Base-by-base conservation (phyloP, 1,284 basidiomycete genomes). In the Kwoniella shivajii region DNA sequence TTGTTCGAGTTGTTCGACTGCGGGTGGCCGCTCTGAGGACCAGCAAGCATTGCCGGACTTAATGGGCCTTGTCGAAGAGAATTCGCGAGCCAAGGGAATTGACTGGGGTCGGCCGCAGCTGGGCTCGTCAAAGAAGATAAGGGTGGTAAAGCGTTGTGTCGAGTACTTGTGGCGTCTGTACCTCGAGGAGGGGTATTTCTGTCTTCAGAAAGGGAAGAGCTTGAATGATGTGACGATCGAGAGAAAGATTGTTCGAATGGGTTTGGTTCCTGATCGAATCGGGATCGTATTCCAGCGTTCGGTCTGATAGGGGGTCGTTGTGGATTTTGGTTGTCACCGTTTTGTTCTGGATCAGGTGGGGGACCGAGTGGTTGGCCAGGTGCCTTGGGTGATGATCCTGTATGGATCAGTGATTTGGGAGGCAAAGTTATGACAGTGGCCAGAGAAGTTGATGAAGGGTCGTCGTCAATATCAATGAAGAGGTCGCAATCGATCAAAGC, bases 181-280 rank as follows among this genome's bases (percentile, higher is more conserved):
- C 73, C 74, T 68, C 64, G 79, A 75, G 79, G 78, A 72, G 77
- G 73, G 43, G 78, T 77, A 34, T 78, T 75, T 22, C 76, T 71
- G 13, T 75, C 59, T n/a, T n/a, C 45, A 47, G 77, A 64, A 62
- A 77, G 60, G 71, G 78, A 79, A 79, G 75, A 84, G 80, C 61
- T 84, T 77, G 59, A 68, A 39, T 71, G 65, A 73, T 69, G 69
- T 48, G 70, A 69, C 66, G 83, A 82, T 68, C 82, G 78, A 36
- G 85, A 85, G 77, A 97, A 98, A 50, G 90, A 94, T 78, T 92
- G 89, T 74, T 98, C 94, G 72, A 97, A 98, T 0, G 94, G 94
- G 74, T 98, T 98, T 14, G 90, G 91, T 75, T 98, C 94, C 57
- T 92, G 85, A 51, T 77, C 77, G 52, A 79, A 76, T 59, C 75